These are phyloP conservation scores for Podila minutissima DNA, from an alignment of 192 early-diverging fungal species.

Conservation along the genomic window DNA sequence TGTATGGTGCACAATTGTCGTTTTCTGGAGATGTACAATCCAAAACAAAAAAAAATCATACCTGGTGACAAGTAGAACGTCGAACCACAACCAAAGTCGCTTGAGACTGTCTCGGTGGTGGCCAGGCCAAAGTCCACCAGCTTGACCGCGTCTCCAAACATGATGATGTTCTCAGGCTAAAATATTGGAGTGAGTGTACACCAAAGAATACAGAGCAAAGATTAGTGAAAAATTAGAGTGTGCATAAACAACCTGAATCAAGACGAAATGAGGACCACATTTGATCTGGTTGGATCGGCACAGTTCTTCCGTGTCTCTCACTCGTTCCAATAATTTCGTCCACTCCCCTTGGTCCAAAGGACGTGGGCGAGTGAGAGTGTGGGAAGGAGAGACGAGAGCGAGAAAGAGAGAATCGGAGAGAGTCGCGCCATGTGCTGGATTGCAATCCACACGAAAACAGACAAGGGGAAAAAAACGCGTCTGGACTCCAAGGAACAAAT, in stretches of 20 bases:
- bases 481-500: not conserved
- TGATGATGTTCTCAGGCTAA: slow-evolving; percentile 84
- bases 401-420: not conserved
- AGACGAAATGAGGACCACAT: not conserved
- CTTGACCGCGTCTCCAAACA: slow-evolving; percentile 75
- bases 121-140: slow-evolving; percentile 97
- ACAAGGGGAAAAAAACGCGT: not conserved
- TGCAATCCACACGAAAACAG: no score
- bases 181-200: not conserved
- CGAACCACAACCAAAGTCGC: slow-evolving; percentile 74
- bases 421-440: no score
- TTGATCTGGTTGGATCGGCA: no score
- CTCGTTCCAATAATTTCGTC: no score
- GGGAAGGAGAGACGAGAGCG: not conserved
- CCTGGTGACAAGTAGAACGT: slow-evolving; percentile 68
- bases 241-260: slow-evolving; percentile 1
- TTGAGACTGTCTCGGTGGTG: slow-evolving; percentile 71
- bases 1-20: no score
- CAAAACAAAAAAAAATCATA: slow-evolving; percentile 17
- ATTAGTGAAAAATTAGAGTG: no score
- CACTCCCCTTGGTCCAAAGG: no score
- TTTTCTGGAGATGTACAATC: not conserved
- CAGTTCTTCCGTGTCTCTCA: no score
- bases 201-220: not conserved
- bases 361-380: not conserved